Evolutionary conservation across 1,284 basidiomycete genomes (phyloP).

Genomic region (Ganoderma sp.): DNA sequence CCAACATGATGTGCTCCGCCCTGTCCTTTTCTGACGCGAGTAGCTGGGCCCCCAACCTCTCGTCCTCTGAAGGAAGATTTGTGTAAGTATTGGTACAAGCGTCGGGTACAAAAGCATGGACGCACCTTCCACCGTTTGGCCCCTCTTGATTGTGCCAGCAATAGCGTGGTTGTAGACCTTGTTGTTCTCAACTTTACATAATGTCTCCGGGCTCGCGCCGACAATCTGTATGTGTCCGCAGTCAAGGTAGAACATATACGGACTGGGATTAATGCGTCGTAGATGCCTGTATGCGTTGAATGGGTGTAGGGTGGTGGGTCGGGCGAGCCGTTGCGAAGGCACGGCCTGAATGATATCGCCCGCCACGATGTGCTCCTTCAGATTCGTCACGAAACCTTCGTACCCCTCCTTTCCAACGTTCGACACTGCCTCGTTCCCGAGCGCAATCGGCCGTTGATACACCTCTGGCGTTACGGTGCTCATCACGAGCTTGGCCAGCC

Average conservation of each 20-base stretch:
- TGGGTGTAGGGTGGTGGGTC: slow-evolving; percentile 89
- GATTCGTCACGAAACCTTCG: slow-evolving; percentile 87
- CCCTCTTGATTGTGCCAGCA: slow-evolving; percentile 92
- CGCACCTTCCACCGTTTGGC: slow-evolving; percentile 83
- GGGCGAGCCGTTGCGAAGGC: slow-evolving; percentile 88
- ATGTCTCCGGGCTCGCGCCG: slow-evolving; percentile 96
- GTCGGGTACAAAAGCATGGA: slow-evolving; percentile 22
- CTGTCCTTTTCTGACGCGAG: slow-evolving; percentile 91
- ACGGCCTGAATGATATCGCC: slow-evolving; percentile 99
- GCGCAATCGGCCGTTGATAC: slow-evolving; percentile 67
- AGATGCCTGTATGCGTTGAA: slow-evolving; percentile 97
- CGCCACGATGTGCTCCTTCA: slow-evolving; percentile 94
- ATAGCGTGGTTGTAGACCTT: slow-evolving; percentile 98
- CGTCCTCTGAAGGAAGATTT: slow-evolving; percentile 74
- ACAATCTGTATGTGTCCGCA: slow-evolving; percentile 93
- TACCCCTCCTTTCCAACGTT: slow-evolving; percentile 97
- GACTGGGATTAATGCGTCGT: slow-evolving; percentile 94
- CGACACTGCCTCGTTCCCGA: slow-evolving; percentile 77
- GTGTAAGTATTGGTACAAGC: neutral
- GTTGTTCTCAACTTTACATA: slow-evolving; percentile 94
- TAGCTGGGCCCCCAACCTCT: slow-evolving; percentile 75
- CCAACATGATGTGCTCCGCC: slow-evolving; percentile 99
- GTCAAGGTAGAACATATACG: slow-evolving; percentile 99
- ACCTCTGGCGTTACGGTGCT: slow-evolving; percentile 68
- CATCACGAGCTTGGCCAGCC: slow-evolving; percentile 73